phyloP scores from a whole-genome alignment of 2,329 filamentous ascomycete species.

The Septoria linicola region DNA sequence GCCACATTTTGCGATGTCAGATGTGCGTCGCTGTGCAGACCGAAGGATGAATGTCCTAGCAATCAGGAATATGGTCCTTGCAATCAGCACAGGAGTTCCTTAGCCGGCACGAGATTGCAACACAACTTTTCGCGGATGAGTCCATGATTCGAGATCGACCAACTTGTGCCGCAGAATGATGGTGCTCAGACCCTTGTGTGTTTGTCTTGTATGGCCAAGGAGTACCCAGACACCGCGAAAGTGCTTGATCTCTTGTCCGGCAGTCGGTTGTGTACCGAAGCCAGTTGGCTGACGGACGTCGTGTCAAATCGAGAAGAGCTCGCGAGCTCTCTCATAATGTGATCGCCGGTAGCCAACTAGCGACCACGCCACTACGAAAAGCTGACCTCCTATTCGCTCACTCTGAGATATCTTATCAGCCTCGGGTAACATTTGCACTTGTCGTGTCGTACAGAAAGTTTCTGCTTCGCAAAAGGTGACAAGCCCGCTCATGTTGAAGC shows the following conservation, averaged over 20 bases:
- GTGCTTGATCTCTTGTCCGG: slow-evolving; percentile 1
- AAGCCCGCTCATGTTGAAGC: slow-evolving; percentile 8
- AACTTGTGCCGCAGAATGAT: too few species aligned
- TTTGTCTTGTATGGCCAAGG: too few species aligned
- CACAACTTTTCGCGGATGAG: too few species aligned
- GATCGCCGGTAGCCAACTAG: slow-evolving; percentile 7
- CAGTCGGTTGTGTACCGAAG: neutral
- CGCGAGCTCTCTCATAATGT: neutral
- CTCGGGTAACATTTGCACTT: neutral
- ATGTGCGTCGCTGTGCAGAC: neutral
- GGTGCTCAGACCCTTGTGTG: too few species aligned
- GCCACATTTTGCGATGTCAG: neutral
- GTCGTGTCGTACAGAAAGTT: neutral
- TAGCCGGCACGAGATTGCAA: neutral
- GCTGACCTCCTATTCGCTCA: neutral
- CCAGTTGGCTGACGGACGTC: slow-evolving; percentile 3
- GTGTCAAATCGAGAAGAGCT: slow-evolving; percentile 1
- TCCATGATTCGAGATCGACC: too few species aligned
- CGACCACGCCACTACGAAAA: neutral
- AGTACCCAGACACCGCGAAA: neutral
- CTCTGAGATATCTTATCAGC: slow-evolving; percentile 6
- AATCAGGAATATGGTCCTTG: neutral
- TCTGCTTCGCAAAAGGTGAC: slow-evolving; percentile 2
- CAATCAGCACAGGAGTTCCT: too few species aligned
- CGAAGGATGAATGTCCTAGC: neutral